Percentiles rank a stretch among this genome's conserved stretches.
Evolutionary conservation across 176 grass and related monocot genomes (phyloP).

Genomic region (Cymbopogon citratus): DNA sequence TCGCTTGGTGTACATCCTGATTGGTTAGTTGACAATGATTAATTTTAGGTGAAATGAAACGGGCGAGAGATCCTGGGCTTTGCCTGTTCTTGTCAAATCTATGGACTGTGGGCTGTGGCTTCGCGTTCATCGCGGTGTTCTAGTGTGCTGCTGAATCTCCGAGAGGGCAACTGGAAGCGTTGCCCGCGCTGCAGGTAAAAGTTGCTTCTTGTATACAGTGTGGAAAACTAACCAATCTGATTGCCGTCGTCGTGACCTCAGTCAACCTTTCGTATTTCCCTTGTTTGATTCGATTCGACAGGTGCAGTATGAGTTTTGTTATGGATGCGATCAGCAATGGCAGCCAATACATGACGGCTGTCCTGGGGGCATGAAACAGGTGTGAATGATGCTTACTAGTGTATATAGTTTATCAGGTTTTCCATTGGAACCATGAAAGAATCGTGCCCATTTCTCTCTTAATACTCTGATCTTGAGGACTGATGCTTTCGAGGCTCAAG

Average conservation of each 20-base stretch:
- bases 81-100: too few relatives aligned
- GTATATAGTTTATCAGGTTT: background rate
- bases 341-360: too few relatives aligned
- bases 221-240: background rate
- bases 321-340: too few relatives aligned
- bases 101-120: too few relatives aligned
- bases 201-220: background rate
- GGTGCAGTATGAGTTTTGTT: too few relatives aligned
- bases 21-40: background rate
- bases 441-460: background rate
- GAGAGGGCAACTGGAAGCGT: constrained; percentile 53
- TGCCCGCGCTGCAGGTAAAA: constrained; percentile 61
- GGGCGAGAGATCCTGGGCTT: too few relatives aligned
- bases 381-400: background rate
- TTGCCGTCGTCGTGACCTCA: background rate
- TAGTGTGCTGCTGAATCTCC: background rate
- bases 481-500: background rate
- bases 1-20: background rate
- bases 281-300: too few relatives aligned
- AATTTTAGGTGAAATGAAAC: too few relatives aligned
- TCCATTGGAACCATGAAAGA: background rate
- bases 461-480: background rate
- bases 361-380: background rate
- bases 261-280: background rate
- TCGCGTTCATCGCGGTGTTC: too few relatives aligned